Evolutionary conservation across 495 filamentous ascomycete species (phyloP), one percentile per base, ranked within the genome.

Genomic region (Coniosporium apollinis): DNA sequence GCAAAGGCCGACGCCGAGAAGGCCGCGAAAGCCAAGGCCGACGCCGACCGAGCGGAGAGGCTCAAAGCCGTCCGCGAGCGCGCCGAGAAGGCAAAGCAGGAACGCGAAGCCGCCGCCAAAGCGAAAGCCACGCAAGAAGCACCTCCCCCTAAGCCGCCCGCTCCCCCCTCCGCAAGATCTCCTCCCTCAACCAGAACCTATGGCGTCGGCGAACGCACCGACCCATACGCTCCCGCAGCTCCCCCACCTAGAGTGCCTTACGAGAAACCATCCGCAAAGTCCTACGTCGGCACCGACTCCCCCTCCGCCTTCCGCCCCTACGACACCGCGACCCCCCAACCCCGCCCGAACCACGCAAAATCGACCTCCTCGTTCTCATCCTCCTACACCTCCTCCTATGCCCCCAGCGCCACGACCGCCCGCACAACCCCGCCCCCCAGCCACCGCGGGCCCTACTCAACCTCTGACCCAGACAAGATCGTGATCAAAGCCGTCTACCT

Each of bases 401-500:
- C 82, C 1, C 67, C 81, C 1, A 87, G 79, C 2, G 69, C 77
- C 31, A 79, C 79, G 7, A 94, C 85, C 0, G 68, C 79, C n/a
- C 74, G 78, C 20, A 91, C 85, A 3, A 84, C 78, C 2, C 83
- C 85, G 20, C 84, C 85, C 2, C 81, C 81, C 0, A 81, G 76
- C 7, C 66, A 72, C 38, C 75, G 81, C 19, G 71, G 72, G 1
- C 56, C 72, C 13, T 97, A 96, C 53, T 66, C 66, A 13, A 93
- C 82, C 26, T 77, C 78, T 45, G 87, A 96, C 54, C 84, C 86
- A 3, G 72, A 89, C 51, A 97, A 96, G 65, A 89, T 96, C 44
- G 73, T 91, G 29, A 80, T 97, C 51, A 78, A 74, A 48, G 87
- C 81, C 10, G 89, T 97, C 4, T 96, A 87, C 48, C 64, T 69